Evolutionary conservation across 352 stramenopile genomes (phyloP), one percentile per base, ranked within the genome.

Genomic region (Globisporangium ultimum): DNA sequence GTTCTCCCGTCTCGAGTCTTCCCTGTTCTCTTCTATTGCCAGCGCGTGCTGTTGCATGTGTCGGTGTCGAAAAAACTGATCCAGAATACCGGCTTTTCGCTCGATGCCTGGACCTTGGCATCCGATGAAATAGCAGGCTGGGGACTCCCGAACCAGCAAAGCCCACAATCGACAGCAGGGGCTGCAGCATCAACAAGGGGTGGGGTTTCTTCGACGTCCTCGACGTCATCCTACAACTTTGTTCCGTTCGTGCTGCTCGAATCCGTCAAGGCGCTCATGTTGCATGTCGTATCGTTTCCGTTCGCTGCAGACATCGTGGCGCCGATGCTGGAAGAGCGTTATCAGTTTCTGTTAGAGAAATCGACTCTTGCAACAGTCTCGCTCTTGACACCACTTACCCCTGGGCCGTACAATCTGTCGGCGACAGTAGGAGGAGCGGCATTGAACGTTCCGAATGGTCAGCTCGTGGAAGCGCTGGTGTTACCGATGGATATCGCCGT

Each of bases 11-110:
- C 60, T 1, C 63, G 65, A 15, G 38, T 69, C 13, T 76, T 80
- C 42, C 34, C 58, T 2, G 55, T 76, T 3, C 66, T 78, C 48
- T 76, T 72, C 38, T 70, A 71, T 46, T 73, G 69, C 24, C 56
- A 71, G 21, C 66, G 68, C 15, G 56, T 80, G n/a, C 59, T 83
- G n/a, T 49, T 71, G n/a, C 68, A 73, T 13, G 68, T 80, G 4
- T 40, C 61, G 0, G 17, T 80, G 22, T 42, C 53, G 2, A 79
- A 71, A 28, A 75, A 76, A 43, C 40, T 56, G 18, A 61, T 78
- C 20, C 62, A 83, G 15, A 69, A 61, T 56, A 58, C 40, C 18
- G 66, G 70, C 2, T 40, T 72, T 13, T 42, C 58, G 2, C 52
- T 67, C 6, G 70, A 78, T 34, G 58, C 75, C 1, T 75, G 63